Base-by-base conservation (phyloP, 139 green algal species). In the Chlamydomonas schloesseri region DNA sequence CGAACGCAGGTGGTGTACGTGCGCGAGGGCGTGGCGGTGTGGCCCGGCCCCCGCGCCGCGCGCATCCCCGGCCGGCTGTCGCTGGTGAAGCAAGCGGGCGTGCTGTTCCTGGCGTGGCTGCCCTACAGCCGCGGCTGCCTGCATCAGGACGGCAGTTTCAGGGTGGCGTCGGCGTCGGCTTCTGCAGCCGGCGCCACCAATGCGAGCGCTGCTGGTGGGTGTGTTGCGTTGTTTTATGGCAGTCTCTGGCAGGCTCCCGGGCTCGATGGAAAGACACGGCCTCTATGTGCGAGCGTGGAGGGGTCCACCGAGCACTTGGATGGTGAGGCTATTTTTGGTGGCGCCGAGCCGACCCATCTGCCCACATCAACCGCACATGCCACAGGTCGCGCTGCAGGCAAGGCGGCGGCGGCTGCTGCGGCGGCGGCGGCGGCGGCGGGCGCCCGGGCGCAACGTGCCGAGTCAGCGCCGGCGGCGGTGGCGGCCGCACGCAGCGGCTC, bases 1-100 rank as follows among this genome's bases (percentile, higher is more conserved):
- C n/a, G n/a, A n/a, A n/a, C n/a, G n/a, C 90, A 96, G 93, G 93
- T 96, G 28, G 83, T 97, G 24, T 97, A 91, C 77, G 88, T 93
- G 67, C 89, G 92, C 31, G 94, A 96, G 57, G 86, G 88, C 10
- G 93, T 96, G 9, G 87, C 90, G 0, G 88, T 96, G n/a, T 94
- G 92, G 90, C 93, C 94, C 15, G 90, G 81, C 31, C 87, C 79
- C 2, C 60, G 60, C 26, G 73, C 47, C 8, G 71, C 42, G 0
- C 82, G 91, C 69, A 97, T 97, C 76, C 82, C 89, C 46, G 95
- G 95, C 31, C 87, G 94, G 1, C 88, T 97, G 24, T 93, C 83
- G 4, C 83, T 97, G 14, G 91, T 97, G 29, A 94, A 94, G 74
- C 94, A 96, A 85, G 86, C 92, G 68, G 46, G 74, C 53, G 92